phyloP scores from a whole-genome alignment of 2,329 filamentous ascomycete genomes.

The Exophiala mesophila region DNA sequence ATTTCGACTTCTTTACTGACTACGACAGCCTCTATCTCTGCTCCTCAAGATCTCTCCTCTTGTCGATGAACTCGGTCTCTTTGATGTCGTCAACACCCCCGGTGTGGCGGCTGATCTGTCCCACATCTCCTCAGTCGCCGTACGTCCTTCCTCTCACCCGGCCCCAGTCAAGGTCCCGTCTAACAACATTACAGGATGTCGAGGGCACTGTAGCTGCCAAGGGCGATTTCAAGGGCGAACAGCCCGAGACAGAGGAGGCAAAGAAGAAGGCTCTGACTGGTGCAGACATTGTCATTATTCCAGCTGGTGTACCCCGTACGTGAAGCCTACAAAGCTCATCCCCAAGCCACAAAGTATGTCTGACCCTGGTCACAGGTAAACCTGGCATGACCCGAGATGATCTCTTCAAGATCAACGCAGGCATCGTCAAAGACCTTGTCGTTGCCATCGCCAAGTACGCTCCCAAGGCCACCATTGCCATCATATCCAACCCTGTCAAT shows the following conservation, averaged over 20 bases:
- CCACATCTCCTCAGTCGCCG: constrained; percentile 88
- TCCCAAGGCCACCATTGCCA: constrained; percentile 89
- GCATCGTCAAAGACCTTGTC: constrained; percentile 91
- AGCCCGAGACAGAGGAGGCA: constrained; percentile 61
- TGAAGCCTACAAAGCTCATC: too few species aligned
- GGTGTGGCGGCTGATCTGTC: constrained; percentile 94
- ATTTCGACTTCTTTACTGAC: constrained; percentile 2
- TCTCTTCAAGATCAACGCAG: constrained; percentile 99
- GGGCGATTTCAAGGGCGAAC: constrained; percentile 27
- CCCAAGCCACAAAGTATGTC: too few species aligned
- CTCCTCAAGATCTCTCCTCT: constrained; percentile 87
- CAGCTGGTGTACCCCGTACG: constrained; percentile 94
- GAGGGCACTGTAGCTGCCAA: constrained; percentile 76
- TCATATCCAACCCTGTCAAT: constrained; percentile 99
- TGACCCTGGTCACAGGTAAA: constrained; percentile 62
- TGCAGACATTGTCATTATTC: constrained; percentile 94
- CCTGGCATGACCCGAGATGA: constrained; percentile 99
- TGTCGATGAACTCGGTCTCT: constrained; percentile 88
- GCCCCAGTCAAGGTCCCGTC: constrained; percentile 2
- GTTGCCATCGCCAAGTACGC: constrained; percentile 80
- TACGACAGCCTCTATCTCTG: constrained; percentile 78
- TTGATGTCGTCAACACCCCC: constrained; percentile 98
- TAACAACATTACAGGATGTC: constrained; percentile 61
- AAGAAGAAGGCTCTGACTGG: constrained; percentile 84
- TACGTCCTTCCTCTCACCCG: constrained; percentile 34